phyloP scores from a whole-genome alignment of 164 flowering plant species.

The Protea cynaroides region DNA sequence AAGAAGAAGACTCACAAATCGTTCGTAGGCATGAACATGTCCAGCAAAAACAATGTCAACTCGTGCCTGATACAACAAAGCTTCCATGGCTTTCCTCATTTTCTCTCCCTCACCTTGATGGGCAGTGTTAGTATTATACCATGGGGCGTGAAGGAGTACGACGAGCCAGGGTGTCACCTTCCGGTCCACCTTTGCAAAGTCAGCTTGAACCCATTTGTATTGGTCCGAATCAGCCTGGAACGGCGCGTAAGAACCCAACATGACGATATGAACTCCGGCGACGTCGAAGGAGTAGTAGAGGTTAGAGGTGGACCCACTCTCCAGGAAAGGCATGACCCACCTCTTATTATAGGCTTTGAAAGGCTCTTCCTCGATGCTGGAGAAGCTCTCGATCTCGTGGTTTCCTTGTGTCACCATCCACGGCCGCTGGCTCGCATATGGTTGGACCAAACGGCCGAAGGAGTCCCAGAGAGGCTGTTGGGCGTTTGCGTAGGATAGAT shows the following conservation, averaged over 20 bases:
- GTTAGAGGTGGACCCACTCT: conserved; percentile 76
- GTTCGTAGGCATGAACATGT: conserved; percentile 94
- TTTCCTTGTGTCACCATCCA: conserved; percentile 95
- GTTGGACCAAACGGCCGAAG: conserved; percentile 79
- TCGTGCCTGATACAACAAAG: conserved; percentile 50
- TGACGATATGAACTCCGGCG: conserved; percentile 56
- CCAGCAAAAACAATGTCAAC: conserved; percentile 84
- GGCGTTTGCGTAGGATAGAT: conserved; percentile 71
- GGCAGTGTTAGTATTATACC: conserved; percentile 80
- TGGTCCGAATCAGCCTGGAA: conserved; percentile 53
- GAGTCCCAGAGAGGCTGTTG: conserved; percentile 79
- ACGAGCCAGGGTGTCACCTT: conserved; percentile 69
- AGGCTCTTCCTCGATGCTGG: conserved; percentile 34
- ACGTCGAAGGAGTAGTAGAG: conserved; percentile 84
- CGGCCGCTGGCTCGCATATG: conserved; percentile 62
- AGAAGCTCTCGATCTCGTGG: conserved; percentile 67
- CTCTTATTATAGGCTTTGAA: conserved; percentile 72
- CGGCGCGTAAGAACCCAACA: conserved; percentile 83
- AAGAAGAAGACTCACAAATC: conserved; percentile 58
- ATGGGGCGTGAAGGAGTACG: conserved; percentile 72
- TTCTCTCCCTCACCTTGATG: conserved; percentile 85
- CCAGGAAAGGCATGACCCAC: conserved; percentile 72
- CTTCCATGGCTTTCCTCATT: conserved; percentile 79
- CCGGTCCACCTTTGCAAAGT: conserved; percentile 54
- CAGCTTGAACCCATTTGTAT: conserved; percentile 61